phyloP scores from a whole-genome alignment of 768 basidiomycete genomes.

The Kwoniella newhampshirensis region DNA sequence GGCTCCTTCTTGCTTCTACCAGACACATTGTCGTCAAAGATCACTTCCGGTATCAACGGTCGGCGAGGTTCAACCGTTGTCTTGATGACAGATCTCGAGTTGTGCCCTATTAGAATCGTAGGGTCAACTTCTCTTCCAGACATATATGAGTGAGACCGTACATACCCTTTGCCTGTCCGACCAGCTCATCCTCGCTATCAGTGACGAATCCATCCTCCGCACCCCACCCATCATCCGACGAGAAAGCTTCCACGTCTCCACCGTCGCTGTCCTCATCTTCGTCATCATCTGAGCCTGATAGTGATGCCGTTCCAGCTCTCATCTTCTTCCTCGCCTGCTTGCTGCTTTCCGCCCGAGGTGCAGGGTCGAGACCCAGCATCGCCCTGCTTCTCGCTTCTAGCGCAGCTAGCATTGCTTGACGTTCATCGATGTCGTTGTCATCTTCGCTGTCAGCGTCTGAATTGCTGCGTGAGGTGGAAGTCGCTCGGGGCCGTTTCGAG shows the following conservation, averaged over 20 bases:
- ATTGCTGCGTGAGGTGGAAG: not conserved
- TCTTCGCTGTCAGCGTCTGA: slow-evolving; percentile 24
- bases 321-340: slow-evolving; percentile 15
- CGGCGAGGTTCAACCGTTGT: not conserved
- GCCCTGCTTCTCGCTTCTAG: slow-evolving; percentile 50
- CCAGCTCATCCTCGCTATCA: slow-evolving; percentile 34
- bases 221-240: slow-evolving; percentile 44
- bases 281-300: slow-evolving; percentile 7
- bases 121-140: slow-evolving; percentile 1
- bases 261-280: slow-evolving; percentile 30
- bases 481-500: slow-evolving; percentile 9
- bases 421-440: slow-evolving; percentile 16
- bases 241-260: slow-evolving; percentile 15
- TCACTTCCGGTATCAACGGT: slow-evolving; percentile 42
- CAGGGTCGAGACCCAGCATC: slow-evolving; percentile 43
- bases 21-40: slow-evolving; percentile 35
- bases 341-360: slow-evolving; percentile 24
- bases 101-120: not conserved
- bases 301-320: not conserved
- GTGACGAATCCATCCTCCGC: slow-evolving; percentile 35
- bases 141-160: not conserved
- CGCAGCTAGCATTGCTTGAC: slow-evolving; percentile 43
- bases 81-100: not conserved
- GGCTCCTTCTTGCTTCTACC: not conserved
- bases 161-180: not conserved